A percentile compares a stretch with the other conserved stretches of the same genome.
Evolutionary conservation across 768 basidiomycete genomes (phyloP).

Genomic region (Russula earlei): DNA sequence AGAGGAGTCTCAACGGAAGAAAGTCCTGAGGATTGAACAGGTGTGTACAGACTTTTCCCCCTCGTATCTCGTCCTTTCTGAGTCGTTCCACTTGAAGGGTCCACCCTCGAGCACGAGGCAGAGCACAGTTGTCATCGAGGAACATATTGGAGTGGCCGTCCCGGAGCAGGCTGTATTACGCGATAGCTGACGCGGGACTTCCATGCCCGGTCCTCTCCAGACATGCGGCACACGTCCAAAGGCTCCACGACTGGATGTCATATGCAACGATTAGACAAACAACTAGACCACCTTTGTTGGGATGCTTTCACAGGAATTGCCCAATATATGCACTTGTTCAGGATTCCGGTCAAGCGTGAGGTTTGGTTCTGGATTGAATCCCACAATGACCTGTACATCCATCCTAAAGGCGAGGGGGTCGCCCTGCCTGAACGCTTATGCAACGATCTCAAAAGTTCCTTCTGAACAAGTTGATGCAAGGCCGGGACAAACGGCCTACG

Average conservation of each 20-base stretch:
- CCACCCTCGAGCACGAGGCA: neutral
- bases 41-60: neutral
- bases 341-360: neutral
- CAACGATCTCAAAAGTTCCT: no score
- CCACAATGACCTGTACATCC: neutral
- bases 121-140: neutral
- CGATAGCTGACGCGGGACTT: neutral
- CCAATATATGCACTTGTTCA: neutral
- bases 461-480: no score
- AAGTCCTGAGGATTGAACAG: neutral
- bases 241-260: no score
- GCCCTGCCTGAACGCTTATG: no score
- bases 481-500: no score
- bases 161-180: neutral
- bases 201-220: neutral
- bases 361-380: neutral
- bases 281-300: no score
- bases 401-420: neutral
- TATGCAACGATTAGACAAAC: no score
- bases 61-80: neutral
- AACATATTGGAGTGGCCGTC: neutral
- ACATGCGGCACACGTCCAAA: neutral
- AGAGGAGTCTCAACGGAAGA: neutral
- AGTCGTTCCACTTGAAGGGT: neutral
- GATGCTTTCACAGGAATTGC: no score